Conservation (phyloP, 192 early-diverging fungal genomes). For the Coemansia sp. region DNA sequence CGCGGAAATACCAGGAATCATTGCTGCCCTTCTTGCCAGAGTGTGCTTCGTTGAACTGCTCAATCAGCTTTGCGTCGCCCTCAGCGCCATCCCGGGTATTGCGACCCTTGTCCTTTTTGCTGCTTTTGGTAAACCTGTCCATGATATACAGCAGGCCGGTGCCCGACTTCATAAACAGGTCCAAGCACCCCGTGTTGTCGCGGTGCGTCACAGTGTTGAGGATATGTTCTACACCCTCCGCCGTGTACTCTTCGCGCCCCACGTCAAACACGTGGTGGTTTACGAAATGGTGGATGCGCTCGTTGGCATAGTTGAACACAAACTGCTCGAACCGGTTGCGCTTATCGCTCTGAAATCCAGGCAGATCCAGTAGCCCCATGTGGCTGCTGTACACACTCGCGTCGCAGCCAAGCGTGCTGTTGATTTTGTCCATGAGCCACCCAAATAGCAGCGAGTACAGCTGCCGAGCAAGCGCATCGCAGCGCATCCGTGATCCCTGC, state of each 20-base stretch:
- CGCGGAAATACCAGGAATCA: conserved; percentile 32
- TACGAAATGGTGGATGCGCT: conserved; percentile 79
- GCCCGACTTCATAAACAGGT: conserved; percentile 68
- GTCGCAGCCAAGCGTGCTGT: conserved; percentile 69
- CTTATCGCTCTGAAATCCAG: conserved; percentile 71
- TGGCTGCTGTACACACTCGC: conserved; percentile 64
- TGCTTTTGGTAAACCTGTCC: conserved; percentile 60
- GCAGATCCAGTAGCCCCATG: conserved; percentile 84
- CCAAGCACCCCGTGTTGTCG: conserved; percentile 71
- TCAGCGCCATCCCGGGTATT: conserved; percentile 32
- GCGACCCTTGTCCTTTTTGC: conserved; percentile 46
- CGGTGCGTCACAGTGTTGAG: conserved; percentile 58
- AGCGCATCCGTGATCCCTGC: conserved; percentile 65
- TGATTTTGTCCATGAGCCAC: conserved; percentile 82
- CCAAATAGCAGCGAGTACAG: conserved; percentile 82
- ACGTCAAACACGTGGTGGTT: conserved; percentile 71
- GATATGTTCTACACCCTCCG: conserved; percentile 60
- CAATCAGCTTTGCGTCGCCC: conserved; percentile 36
- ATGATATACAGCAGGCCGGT: conserved; percentile 76
- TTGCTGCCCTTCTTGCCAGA: conserved; percentile 9
- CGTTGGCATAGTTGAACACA: conserved; percentile 87
- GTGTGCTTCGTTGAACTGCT: conserved; percentile 41
- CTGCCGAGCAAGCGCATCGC: conserved; percentile 69
- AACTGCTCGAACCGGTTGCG: conserved; percentile 58
- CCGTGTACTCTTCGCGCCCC: conserved; percentile 59